phyloP scores from a whole-genome alignment of 306 rosid genomes.

The Dalbergia cultrata region DNA sequence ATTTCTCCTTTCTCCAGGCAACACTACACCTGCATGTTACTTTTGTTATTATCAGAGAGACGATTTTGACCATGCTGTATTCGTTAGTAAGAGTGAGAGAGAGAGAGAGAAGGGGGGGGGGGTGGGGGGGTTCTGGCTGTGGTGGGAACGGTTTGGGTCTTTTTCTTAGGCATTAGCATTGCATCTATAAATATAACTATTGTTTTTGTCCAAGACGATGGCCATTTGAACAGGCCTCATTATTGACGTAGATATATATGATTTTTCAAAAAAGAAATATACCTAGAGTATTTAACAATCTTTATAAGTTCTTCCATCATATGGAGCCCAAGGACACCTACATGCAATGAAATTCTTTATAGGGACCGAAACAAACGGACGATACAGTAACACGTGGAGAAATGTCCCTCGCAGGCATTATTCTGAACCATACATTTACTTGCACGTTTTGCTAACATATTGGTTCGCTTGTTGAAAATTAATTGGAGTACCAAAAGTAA shows the following conservation, averaged over 20 bases:
- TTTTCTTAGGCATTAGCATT: neutral
- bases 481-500: neutral
- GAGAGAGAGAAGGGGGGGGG: neutral
- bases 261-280: neutral
- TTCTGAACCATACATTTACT: neutral
- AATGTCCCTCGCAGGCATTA: conserved; percentile 10
- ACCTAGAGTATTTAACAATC: too few species aligned
- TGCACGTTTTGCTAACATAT: neutral
- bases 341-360: conserved; percentile 38
- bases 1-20: too few species aligned
- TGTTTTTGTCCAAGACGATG: neutral
- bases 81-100: neutral
- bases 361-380: conserved; percentile 42
- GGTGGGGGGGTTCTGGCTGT: neutral
- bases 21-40: neutral
- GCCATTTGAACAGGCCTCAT: conserved; percentile 15
- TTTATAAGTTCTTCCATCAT: too few species aligned
- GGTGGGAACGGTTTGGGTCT: conserved; percentile 7
- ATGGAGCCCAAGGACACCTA: conserved; percentile 40
- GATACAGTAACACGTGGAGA: conserved; percentile 45
- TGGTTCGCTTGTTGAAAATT: neutral
- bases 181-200: neutral
- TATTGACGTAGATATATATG: conserved; percentile 11
- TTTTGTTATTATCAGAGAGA: conserved; percentile 5
- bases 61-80: neutral